Evolutionary conservation across 495 filamentous ascomycete species (phyloP), one percentile per base, ranked within the genome.

Genomic region (Cryomyces minteri): DNA sequence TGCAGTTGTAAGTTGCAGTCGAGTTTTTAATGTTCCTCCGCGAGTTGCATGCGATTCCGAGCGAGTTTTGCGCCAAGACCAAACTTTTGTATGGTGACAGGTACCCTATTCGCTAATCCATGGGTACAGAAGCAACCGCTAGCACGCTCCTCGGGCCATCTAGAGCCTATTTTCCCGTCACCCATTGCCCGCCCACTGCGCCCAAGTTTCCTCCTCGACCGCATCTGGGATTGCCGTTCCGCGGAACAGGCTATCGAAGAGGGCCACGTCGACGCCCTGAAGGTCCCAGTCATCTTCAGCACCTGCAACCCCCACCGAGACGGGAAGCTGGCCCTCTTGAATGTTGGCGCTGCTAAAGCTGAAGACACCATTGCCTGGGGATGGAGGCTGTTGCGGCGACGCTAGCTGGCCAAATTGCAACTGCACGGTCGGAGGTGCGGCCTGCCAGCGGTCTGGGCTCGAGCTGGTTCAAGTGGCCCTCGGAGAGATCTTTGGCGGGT

Each of bases 161-260:
- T 37, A 37, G 34, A 37, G 34, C 34, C 34, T 37, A 12, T n/a
- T n/a, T 37, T 37, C 34, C 7, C 12, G 34, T 37, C 34, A 37
- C 7, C 34, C 34, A 7, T 7, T 37, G 12, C 34, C 34, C 34
- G 34, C 34, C 34, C 34, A 37, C 34, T 37, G 34, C 34, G 34
- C 34, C 34, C 34, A 37, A 37, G 34, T 37, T 12, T 37, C 34
- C 34, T 37, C 34, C 34, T 37, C 34, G 12, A 37, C 34, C 34
- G 34, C 7, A 37, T 47, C 45, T 12, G 45, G 39, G 39, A 50
- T 48, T 2, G 39, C 50, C 11, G 43, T 44, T 12, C 52, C 57
- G 4, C 49, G 45, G 32, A 59, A 58, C 4, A 62, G 43, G 25
- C 58, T 55, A 49, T 62, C 53, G 31, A 62, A 62, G 12, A 62